phyloP scores from a whole-genome alignment of 1,284 basidiomycete genomes.

The Cutaneotrichosporon sp. region DNA sequence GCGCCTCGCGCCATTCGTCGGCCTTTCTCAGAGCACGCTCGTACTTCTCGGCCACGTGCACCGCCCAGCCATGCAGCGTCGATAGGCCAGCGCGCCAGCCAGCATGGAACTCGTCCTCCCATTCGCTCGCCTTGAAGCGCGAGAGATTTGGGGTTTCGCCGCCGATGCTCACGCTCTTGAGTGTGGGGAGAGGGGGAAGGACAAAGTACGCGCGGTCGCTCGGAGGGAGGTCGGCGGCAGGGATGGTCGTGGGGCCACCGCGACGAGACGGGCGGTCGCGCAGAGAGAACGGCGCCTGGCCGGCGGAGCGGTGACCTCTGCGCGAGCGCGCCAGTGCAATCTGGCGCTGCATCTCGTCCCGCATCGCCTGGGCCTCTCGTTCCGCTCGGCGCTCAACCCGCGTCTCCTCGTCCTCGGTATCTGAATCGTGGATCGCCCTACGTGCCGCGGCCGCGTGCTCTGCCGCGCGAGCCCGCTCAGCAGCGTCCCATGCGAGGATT shows the following conservation, averaged over 20 bases:
- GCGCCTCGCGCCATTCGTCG: slow-evolving; percentile 40
- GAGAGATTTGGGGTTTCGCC: slow-evolving; percentile 45
- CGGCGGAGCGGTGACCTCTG: slow-evolving; percentile 48
- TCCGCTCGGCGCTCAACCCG: slow-evolving; percentile 22
- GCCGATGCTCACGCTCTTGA: slow-evolving; percentile 49
- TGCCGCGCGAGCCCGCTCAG: slow-evolving; percentile 37
- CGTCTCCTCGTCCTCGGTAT: slow-evolving; percentile 25
- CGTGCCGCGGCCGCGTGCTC: slow-evolving; percentile 21
- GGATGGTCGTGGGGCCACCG: slow-evolving; percentile 13
- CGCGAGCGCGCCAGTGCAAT: slow-evolving; percentile 40
- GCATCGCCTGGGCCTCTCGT: slow-evolving; percentile 23
- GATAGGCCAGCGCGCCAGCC: slow-evolving; percentile 51
- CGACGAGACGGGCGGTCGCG: slow-evolving; percentile 41
- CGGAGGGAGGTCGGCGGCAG: slow-evolving; percentile 35
- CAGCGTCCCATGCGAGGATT: slow-evolving; percentile 47
- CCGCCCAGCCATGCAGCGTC: slow-evolving; percentile 48
- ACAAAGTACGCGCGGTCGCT: slow-evolving; percentile 46
- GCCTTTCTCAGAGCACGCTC: slow-evolving; percentile 48
- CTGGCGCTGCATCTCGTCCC: slow-evolving; percentile 34
- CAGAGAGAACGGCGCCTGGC: slow-evolving; percentile 47
- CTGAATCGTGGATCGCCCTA: slow-evolving; percentile 9
- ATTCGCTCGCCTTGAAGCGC: slow-evolving; percentile 37
- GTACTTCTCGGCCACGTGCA: slow-evolving; percentile 48
- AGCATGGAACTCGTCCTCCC: slow-evolving; percentile 48
- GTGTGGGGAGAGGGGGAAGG: slow-evolving; percentile 47